Evolutionary conservation across 169 alveolate species (phyloP), one percentile per base, ranked within the genome.

Genomic region (Cryptosporidium muris): DNA sequence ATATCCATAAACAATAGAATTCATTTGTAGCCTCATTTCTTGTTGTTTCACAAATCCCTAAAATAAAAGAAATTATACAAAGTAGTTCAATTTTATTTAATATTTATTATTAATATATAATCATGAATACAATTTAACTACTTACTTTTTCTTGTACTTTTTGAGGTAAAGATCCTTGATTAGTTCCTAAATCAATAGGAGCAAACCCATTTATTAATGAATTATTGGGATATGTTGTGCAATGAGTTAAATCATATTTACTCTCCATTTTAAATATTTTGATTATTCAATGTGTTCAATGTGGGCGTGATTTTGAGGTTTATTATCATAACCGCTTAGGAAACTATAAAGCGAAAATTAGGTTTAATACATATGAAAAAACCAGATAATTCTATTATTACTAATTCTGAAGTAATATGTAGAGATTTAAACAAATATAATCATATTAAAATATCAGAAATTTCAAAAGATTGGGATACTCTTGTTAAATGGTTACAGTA

Each of bases 111-210:
- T 66, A 38, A 38, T 8, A n/a, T 16, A 11, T 11, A 66, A 38
- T 4, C 45, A 12, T 3, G 14, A 65, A 48, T 25, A 47, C 11
- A 5, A 14, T 25, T 51, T 6, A 11, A 2, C 9, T 58, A 74
- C 85, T 74, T 74, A 74, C 85, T 25, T 14, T 56, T 74, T 74
- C 85, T 74, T 74, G 85, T 40, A 74, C 36, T 40, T 56, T 48
- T 58, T 74, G 85, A 58, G 85, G 85, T 58, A 74, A 7, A 40
- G 62, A 36, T 48, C 60, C 60, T 1, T 52, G 68, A 9, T 58
- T 74, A 5, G 67, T 58, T 6, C 85, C 85, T 58, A 74, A 68
- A 74, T 74, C 85, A 12, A 12, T 74, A 6, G 85, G 67, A 16
- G 60, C 51, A 60, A 74, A 58, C 8, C 85, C 85, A n/a, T 54